These are phyloP conservation scores for Salix suchowensis DNA, from an alignment of 345 rosid species.

Conservation along the genomic window DNA sequence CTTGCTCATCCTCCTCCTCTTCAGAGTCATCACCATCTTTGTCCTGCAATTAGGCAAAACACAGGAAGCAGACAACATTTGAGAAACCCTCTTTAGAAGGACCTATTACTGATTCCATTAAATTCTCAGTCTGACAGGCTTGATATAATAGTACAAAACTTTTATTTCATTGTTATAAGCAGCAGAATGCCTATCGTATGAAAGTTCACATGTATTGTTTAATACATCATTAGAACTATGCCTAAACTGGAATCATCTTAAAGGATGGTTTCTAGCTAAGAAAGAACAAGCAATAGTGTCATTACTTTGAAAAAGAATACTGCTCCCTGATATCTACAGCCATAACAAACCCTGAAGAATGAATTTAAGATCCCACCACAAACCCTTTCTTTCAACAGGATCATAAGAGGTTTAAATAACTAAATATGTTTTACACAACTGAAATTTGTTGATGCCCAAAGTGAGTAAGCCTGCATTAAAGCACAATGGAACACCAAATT, in stretches of 20 bases:
- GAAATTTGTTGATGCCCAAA: neutral
- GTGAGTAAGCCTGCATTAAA: neutral
- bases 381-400: neutral
- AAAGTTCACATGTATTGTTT: neutral
- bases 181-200: neutral
- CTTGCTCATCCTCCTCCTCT: slow-evolving; percentile 48
- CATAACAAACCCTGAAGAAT: neutral
- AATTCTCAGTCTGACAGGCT: neutral
- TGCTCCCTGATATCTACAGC: neutral
- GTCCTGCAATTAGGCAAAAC: slow-evolving; percentile 31
- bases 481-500: neutral
- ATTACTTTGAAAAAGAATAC: neutral
- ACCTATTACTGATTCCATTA: neutral
- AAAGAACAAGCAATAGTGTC: neutral
- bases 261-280: neutral
- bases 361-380: neutral
- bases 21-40: slow-evolving; percentile 51
- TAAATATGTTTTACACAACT: neutral
- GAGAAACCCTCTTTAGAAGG: neutral
- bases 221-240: neutral
- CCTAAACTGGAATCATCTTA: neutral
- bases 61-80: slow-evolving; percentile 1
- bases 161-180: neutral
- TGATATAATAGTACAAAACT: neutral
- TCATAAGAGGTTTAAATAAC: neutral